Conservation (phyloP, 2,329 filamentous ascomycete genomes). For the Curvularia sp. region DNA sequence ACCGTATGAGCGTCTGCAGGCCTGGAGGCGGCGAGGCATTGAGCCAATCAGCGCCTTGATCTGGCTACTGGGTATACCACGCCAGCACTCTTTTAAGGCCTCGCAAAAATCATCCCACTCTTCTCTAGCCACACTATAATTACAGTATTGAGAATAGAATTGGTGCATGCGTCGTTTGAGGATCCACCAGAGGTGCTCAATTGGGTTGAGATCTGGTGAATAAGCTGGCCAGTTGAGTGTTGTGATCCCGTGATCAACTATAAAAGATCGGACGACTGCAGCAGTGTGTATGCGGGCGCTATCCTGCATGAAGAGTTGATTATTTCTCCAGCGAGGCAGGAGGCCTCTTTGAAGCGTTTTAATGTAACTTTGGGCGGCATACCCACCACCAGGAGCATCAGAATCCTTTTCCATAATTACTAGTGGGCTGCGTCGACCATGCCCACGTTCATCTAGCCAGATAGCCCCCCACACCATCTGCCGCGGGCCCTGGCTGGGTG, state of each 20-base stretch:
- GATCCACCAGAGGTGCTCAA: conserved; percentile 34
- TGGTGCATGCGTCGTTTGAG: conserved; percentile 32
- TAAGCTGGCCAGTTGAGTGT: conserved; percentile 31
- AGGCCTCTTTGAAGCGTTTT: no score
- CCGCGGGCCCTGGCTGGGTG: not conserved
- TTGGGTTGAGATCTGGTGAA: conserved; percentile 38
- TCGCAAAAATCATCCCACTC: conserved; percentile 20
- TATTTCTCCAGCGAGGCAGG: no score
- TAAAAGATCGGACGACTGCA: not conserved
- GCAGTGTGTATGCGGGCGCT: not conserved
- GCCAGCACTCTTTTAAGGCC: conserved; percentile 22
- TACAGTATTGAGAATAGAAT: conserved; percentile 25
- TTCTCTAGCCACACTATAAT: conserved; percentile 11
- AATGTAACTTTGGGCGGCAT: not conserved
- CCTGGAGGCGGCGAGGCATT: no score
- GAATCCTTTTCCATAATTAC: not conserved
- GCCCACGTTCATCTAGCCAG: conserved; percentile 15
- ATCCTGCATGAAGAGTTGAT: not conserved
- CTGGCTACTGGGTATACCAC: not conserved
- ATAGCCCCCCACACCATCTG: conserved; percentile 31
- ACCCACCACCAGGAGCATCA: not conserved
- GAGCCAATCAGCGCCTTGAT: no score
- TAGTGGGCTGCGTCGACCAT: no score
- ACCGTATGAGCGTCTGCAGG: no score
- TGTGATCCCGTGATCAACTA: conserved; percentile 23